phyloP scores from a whole-genome alignment of 1,284 basidiomycete genomes.

The Rhodotorula mucilaginosa region DNA sequence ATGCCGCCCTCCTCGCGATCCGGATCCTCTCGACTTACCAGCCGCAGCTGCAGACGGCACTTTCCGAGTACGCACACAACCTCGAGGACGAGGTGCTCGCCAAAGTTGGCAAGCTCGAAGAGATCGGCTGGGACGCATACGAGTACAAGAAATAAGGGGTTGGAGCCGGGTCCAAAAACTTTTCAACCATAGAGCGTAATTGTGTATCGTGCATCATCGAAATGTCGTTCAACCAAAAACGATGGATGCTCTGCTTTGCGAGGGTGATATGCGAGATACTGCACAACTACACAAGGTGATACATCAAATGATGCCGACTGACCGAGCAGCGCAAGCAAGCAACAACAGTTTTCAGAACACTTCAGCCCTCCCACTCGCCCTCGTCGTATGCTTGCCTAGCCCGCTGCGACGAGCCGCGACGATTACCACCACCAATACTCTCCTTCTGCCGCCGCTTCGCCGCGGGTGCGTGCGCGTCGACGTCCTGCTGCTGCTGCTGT shows the following conservation, averaged over 20 bases:
- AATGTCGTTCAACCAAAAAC: too few relatives aligned
- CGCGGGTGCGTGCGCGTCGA: not conserved
- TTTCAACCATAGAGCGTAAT: not conserved
- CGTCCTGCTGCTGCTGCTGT: too few relatives aligned
- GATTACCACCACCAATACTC: not conserved
- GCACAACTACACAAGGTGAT: not conserved
- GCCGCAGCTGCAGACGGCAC: constrained; percentile 63
- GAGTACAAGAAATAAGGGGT: constrained; percentile 22
- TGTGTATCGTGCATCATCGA: not conserved
- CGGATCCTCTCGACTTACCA: constrained; percentile 78
- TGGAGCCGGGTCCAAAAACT: not conserved
- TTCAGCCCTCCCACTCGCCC: not conserved
- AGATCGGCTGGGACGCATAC: constrained; percentile 85
- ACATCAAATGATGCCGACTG: too few relatives aligned
- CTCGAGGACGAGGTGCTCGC: constrained; percentile 78
- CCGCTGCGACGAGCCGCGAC: not conserved
- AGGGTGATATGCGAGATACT: not conserved
- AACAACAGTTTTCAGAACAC: not conserved
- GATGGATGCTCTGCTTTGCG: not conserved
- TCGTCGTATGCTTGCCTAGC: not conserved
- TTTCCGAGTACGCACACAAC: constrained; percentile 71
- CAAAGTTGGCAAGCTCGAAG: constrained; percentile 75
- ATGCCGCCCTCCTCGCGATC: constrained; percentile 87
- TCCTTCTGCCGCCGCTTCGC: not conserved
- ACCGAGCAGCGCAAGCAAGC: not conserved